These are phyloP conservation scores for Serpula lacrymans DNA, from an alignment of 768 basidiomycete species.

Conservation along the genomic window DNA sequence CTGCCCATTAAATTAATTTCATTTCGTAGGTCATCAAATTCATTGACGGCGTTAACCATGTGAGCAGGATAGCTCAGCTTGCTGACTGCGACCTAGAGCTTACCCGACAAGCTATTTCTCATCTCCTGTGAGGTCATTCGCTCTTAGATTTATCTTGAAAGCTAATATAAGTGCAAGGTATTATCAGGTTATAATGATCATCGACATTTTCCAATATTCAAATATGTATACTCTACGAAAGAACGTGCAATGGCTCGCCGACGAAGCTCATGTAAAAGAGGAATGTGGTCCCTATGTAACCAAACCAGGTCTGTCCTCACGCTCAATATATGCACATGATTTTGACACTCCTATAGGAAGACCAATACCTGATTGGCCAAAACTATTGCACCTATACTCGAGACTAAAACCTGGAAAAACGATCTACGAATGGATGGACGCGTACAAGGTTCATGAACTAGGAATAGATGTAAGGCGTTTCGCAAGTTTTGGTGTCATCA, in stretches of 20 bases:
- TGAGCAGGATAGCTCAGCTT: slow-evolving; percentile 85
- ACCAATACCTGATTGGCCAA: slow-evolving; percentile 79
- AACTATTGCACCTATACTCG: slow-evolving; percentile 83
- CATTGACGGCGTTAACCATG: slow-evolving; percentile 91
- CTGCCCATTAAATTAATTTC: slow-evolving; percentile 1
- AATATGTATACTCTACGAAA: slow-evolving; percentile 95
- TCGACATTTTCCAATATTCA: slow-evolving; percentile 96
- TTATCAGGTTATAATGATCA: slow-evolving; percentile 94
- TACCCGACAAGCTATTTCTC: slow-evolving; percentile 83
- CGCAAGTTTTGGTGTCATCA: slow-evolving; percentile 95
- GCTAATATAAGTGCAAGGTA: slow-evolving; percentile 49
- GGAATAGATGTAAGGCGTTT: slow-evolving; percentile 94
- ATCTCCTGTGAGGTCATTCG: slow-evolving; percentile 70
- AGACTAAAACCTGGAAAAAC: slow-evolving; percentile 80
- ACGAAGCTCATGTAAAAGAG: slow-evolving; percentile 76
- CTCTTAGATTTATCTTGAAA: background rate
- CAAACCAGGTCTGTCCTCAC: slow-evolving; percentile 54
- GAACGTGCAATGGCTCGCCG: slow-evolving; percentile 83
- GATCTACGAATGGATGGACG: slow-evolving; percentile 85
- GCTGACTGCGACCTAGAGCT: slow-evolving; percentile 85
- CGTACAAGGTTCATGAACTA: slow-evolving; percentile 59
- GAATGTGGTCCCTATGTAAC: slow-evolving; percentile 95
- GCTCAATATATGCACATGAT: background rate
- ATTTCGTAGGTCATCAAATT: slow-evolving; percentile 61
- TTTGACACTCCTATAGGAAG: slow-evolving; percentile 36